Conservation (phyloP, 345 rosid genomes). For the Iberis pinnata region DNA sequence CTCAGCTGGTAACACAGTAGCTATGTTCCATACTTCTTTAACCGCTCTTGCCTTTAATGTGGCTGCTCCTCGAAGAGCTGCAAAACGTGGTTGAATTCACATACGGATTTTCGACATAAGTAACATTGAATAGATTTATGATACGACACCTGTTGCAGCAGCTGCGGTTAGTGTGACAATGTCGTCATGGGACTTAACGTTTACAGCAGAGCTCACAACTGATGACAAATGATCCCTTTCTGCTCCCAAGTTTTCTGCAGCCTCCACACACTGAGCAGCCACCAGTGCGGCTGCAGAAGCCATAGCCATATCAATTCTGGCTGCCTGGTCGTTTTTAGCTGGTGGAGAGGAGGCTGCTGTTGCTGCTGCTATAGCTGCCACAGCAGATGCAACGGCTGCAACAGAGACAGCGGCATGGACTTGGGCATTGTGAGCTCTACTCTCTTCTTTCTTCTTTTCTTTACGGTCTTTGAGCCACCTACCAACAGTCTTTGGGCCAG, state of each 20-base stretch:
- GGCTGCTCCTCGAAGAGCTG: constrained; percentile 92
- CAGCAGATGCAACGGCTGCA: constrained; percentile 85
- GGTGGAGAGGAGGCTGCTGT: constrained; percentile 63
- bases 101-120: background rate
- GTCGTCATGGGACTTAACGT: constrained; percentile 77
- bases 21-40: constrained; percentile 74
- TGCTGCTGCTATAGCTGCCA: constrained; percentile 79
- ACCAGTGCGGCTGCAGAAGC: constrained; percentile 91
- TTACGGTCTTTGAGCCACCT: constrained; percentile 96
- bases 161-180: constrained; percentile 89
- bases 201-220: constrained; percentile 82
- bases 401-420: constrained; percentile 87
- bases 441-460: constrained; percentile 91
- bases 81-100: constrained; percentile 2
- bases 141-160: constrained; percentile 74
- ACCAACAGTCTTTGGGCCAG: constrained; percentile 70
- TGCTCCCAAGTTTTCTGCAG: constrained; percentile 84
- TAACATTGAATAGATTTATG: background rate
- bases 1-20: constrained; percentile 68
- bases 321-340: constrained; percentile 53
- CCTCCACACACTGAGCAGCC: constrained; percentile 97
- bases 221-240: constrained; percentile 79
- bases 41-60: constrained; percentile 82
- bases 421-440: constrained; percentile 75
- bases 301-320: constrained; percentile 74